Conservation (phyloP, 345 rosid genomes). For the Populus tremula region DNA sequence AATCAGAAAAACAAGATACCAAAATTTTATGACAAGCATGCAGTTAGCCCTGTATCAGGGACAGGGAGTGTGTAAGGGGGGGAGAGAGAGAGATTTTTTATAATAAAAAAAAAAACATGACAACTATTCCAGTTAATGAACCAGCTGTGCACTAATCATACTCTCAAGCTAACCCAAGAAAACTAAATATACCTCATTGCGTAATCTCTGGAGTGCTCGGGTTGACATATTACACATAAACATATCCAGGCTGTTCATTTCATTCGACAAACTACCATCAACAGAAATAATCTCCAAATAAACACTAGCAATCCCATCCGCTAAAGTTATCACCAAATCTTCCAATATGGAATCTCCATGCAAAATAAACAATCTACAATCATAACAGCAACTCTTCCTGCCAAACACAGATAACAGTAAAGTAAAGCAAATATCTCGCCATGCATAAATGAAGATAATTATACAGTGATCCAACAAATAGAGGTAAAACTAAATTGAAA, state of each 20-base stretch:
- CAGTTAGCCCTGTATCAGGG: too few relatives aligned
- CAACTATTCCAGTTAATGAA: background rate
- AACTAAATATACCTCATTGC: conserved; percentile 64
- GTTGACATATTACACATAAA: conserved; percentile 74
- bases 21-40: too few relatives aligned
- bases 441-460: conserved; percentile 3
- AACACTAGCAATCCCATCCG: conserved; percentile 76
- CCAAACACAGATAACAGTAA: conserved; percentile 9
- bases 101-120: too few relatives aligned
- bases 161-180: background rate
- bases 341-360: conserved; percentile 75
- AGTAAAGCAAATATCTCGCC: conserved; percentile 8
- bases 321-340: conserved; percentile 79
- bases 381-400: conserved; percentile 57
- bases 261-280: conserved; percentile 69
- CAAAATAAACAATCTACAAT: conserved; percentile 46
- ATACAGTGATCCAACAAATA: background rate
- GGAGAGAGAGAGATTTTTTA: too few relatives aligned
- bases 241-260: conserved; percentile 50
- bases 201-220: conserved; percentile 74
- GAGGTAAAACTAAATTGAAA: background rate
- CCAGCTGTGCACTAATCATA: background rate
- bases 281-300: conserved; percentile 91
- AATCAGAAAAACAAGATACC: too few relatives aligned
- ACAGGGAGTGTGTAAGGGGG: too few relatives aligned